These are phyloP conservation scores for Podosphaera fusca DNA, from an alignment of 2,329 filamentous ascomycete species.

Conservation along the genomic window DNA sequence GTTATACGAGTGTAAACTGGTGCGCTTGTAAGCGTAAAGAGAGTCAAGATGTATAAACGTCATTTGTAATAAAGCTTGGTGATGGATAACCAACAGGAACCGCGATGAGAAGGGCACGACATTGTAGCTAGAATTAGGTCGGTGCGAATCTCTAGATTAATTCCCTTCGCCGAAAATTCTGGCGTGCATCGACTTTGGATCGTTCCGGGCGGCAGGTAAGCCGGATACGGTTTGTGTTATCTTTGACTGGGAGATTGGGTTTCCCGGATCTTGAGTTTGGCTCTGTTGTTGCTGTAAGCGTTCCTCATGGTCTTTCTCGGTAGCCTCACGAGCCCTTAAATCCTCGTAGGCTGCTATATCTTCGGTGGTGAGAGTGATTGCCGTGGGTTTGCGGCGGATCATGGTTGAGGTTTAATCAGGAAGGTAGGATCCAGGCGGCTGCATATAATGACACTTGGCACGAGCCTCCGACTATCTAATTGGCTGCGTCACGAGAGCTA, in stretches of 20 bases:
- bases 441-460: neutral
- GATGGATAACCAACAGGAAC: neutral
- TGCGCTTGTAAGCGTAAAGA: neutral
- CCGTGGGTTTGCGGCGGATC: slow-evolving; percentile 45
- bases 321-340: slow-evolving; percentile 22
- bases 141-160: neutral
- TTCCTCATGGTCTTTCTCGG: slow-evolving; percentile 3
- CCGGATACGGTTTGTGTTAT: neutral
- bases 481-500: no score
- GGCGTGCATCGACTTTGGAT: neutral
- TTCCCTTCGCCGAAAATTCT: neutral
- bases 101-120: neutral
- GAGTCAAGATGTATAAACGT: neutral
- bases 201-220: neutral
- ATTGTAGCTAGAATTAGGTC: neutral
- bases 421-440: neutral
- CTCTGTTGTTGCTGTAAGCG: slow-evolving; percentile 5
- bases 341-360: slow-evolving; percentile 51
- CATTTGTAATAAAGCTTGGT: no score
- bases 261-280: slow-evolving; percentile 4
- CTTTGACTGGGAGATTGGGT: neutral
- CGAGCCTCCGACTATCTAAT: neutral
- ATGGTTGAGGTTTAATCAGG: slow-evolving; percentile 18
- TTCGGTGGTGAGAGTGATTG: slow-evolving; percentile 42
- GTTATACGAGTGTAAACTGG: neutral